Base-by-base conservation (phyloP, 306 rosid species). In the Abrus precatorius region DNA sequence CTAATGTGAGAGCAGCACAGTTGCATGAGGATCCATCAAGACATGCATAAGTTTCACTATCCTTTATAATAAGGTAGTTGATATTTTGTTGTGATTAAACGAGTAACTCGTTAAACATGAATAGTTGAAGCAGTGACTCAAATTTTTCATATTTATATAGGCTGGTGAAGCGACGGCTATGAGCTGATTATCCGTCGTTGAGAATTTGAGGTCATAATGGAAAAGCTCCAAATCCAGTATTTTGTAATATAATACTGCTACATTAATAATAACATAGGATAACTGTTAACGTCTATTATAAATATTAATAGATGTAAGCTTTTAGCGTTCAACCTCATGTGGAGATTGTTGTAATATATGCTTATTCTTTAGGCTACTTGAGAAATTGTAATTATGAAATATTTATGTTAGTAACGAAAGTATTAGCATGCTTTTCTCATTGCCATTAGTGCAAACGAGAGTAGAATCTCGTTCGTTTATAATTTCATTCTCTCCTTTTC, bases 1-100 rank as follows among this genome's bases (percentile, higher is more conserved):
- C 98, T 52, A 91, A 86, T 71, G 98, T 91, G 54, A 91, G 99
- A 89, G 83, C 98, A n/a, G 76, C 94, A 40, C 89, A 95, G 57
- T 84, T 95, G 90, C 99, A 95, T 28, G 97, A 95, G 71, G 99
- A 95, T 85, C 91, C 95, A 76, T 88, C 99, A 54, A 91, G 99
- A 77, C 99, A 93, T 63, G 91, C 92, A 14, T 95, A 88, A 89
- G 47, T 77, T 41, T 44, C 64, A 61, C 73, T n/a, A 28, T 55
- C 78, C 73, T 73, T 78, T 7, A 4, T 29, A 75, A 50, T 52
- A 77, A 74, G 85, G 91, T 84, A 84, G 55, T 66, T 69, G 56
- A 57, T 32, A 61, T 69, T 32, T 76, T 47, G 43, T 41, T 36
- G 36, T 49, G 69, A 10, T 60, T 54, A 61, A 70, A 74, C 49